Evolutionary conservation across 257 asterid species (phyloP).

Genomic region (Forsythia suspensa): DNA sequence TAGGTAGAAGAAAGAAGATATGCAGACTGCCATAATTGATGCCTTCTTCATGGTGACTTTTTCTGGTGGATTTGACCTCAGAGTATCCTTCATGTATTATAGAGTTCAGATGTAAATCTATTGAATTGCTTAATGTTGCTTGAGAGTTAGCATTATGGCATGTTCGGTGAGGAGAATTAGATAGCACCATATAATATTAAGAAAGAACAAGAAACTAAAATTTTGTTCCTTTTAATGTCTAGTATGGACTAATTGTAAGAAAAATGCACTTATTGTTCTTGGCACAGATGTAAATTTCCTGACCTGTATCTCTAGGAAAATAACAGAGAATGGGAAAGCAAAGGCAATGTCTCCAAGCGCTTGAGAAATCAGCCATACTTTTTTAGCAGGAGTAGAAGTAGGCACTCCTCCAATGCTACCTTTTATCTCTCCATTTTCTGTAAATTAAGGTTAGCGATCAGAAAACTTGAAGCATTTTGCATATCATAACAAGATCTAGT

Average conservation of each 20-base stretch:
- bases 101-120: not conserved
- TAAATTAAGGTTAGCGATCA: not conserved
- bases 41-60: constrained; percentile 66
- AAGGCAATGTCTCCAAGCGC: constrained; percentile 80
- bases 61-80: constrained; percentile 70
- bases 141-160: too few species aligned
- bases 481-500: not conserved
- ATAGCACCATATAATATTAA: not conserved
- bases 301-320: constrained; percentile 79
- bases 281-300: not conserved
- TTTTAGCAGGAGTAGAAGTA: constrained; percentile 36
- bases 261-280: not conserved
- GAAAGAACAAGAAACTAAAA: not conserved
- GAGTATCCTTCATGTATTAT: constrained; percentile 48
- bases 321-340: constrained; percentile 65
- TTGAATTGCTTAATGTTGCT: not conserved
- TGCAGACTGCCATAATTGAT: constrained; percentile 36
- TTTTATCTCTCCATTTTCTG: constrained; percentile 67
- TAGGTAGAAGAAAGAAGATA: constrained; percentile 57
- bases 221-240: not conserved
- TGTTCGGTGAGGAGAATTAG: not conserved
- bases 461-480: not conserved
- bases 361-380: constrained; percentile 59
- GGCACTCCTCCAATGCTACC: constrained; percentile 68
- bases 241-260: not conserved